Percentiles rank a stretch among this genome's conserved stretches.
Conservation (phyloP, 106 monocot genomes). For the Apostasia shenzhenica region DNA sequence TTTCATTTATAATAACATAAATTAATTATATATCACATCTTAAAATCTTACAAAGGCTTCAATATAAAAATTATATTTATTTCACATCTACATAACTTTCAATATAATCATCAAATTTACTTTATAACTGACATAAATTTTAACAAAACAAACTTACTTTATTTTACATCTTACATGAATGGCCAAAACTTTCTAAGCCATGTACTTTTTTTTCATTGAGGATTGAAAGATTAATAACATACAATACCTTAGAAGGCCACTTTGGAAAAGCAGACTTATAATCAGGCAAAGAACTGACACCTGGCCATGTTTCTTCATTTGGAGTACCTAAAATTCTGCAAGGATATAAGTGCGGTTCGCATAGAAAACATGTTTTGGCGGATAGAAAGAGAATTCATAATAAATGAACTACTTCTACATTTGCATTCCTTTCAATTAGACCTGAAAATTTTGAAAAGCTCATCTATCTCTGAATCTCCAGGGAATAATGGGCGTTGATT, state of each 20-base stretch:
- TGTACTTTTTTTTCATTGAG: too few species aligned
- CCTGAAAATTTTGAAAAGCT: slow-evolving; percentile 98
- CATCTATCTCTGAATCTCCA: slow-evolving; percentile 97
- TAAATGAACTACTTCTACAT: not conserved
- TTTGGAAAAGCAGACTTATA: slow-evolving; percentile 93
- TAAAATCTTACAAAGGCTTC: too few species aligned
- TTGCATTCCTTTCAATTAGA: slow-evolving; percentile 8
- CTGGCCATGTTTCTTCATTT: slow-evolving; percentile 96
- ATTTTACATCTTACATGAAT: too few species aligned
- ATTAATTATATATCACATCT: too few species aligned
- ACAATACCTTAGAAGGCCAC: slow-evolving; percentile 77
- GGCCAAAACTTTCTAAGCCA: too few species aligned
- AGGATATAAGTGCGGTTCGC: not conserved
- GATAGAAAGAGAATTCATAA: slow-evolving; percentile 2
- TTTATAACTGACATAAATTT: too few species aligned
- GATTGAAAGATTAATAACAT: not conserved
- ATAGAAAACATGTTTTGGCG: slow-evolving; percentile 3
- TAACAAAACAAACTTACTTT: too few species aligned
- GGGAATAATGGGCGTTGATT: slow-evolving; percentile 81
- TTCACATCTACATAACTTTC: too few species aligned
- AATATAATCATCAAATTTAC: too few species aligned
- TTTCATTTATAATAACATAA: too few species aligned
- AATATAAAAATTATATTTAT: too few species aligned
- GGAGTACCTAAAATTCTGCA: slow-evolving; percentile 85
- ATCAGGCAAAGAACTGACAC: slow-evolving; percentile 80